Conservation (phyloP, 192 early-diverging fungal species). For the Umbelopsis vinacea region DNA sequence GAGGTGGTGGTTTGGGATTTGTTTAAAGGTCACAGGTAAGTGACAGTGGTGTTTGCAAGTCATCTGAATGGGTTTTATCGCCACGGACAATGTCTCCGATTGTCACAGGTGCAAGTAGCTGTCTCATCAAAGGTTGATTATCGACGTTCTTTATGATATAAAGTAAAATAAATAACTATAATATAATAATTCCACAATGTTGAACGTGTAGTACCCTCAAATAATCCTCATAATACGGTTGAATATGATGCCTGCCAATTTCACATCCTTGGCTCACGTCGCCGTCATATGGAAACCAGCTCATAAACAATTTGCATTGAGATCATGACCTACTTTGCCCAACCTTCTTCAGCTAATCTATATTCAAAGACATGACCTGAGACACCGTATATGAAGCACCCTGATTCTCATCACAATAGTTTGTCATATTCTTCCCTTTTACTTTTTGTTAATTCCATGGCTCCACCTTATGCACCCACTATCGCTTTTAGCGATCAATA, state of each 20-base stretch:
- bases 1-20: not conserved
- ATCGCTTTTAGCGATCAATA: conserved; percentile 16
- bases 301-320: conserved; percentile 19
- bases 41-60: conserved; percentile 18
- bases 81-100: conserved; percentile 21
- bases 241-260: not conserved
- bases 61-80: conserved; percentile 6
- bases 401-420: not conserved
- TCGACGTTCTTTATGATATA: no score
- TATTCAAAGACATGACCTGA: not conserved
- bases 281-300: conserved; percentile 1
- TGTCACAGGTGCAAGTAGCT: not conserved
- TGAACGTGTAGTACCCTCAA: no score
- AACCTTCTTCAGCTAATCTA: not conserved
- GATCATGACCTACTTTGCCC: conserved; percentile 22
- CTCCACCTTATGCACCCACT: not conserved
- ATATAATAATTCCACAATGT: no score
- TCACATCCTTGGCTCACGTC: not conserved
- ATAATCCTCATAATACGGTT: no score
- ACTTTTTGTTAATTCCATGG: not conserved
- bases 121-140: no score
- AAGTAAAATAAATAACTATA: no score
- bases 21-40: no score
- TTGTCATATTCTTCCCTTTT: not conserved
- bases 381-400: not conserved